Evolutionary conservation across 176 grass and related monocot genomes (phyloP).

Genomic region (Rhipidocladum racemiflorum): DNA sequence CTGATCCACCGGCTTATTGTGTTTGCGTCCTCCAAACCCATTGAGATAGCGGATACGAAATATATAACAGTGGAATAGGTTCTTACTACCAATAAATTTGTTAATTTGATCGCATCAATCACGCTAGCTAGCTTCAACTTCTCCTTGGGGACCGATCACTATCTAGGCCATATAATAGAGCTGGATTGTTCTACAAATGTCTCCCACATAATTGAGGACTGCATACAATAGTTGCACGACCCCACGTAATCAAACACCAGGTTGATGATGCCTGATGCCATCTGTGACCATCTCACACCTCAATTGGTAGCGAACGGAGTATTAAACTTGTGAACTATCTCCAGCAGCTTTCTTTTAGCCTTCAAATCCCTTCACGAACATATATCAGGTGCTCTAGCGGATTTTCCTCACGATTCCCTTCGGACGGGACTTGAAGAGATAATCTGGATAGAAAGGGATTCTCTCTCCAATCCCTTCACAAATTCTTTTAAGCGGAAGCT

Average conservation of each 20-base stretch:
- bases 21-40: background rate
- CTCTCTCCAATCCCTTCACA: no score
- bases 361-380: no score
- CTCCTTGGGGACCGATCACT: background rate
- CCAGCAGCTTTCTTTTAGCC: no score
- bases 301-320: background rate
- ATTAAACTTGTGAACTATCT: background rate
- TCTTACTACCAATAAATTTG: background rate
- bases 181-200: background rate
- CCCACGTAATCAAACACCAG: background rate
- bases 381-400: no score
- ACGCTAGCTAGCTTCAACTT: background rate
- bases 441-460: no score
- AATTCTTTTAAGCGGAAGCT: no score
- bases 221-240: background rate
- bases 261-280: background rate
- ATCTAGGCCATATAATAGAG: background rate
- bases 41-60: no score
- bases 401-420: no score
- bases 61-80: background rate
- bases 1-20: background rate
- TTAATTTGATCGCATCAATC: background rate
- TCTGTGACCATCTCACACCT: background rate
- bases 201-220: background rate
- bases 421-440: no score